These are phyloP conservation scores for Diutina scorzettiae DNA, from an alignment of 1,139 yeast species.

Conservation along the genomic window DNA sequence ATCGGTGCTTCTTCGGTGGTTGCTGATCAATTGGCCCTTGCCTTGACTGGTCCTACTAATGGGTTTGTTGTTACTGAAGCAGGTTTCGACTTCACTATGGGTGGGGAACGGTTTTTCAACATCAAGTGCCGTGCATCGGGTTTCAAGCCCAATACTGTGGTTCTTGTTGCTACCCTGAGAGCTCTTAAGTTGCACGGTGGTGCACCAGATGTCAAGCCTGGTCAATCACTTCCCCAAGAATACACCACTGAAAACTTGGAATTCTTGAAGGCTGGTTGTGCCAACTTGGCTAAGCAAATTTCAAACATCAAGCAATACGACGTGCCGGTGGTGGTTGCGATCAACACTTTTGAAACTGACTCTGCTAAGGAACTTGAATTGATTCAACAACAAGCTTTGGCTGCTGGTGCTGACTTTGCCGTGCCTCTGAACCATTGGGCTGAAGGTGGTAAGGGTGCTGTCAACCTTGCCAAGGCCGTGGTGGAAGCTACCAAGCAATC, in stretches of 20 bases:
- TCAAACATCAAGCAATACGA: constrained; percentile 78
- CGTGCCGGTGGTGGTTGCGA: constrained; percentile 91
- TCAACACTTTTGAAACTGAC: constrained; percentile 84
- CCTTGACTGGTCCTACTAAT: constrained; percentile 63
- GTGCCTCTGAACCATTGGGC: constrained; percentile 97
- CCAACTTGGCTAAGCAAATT: constrained; percentile 87
- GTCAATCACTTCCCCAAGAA: constrained; percentile 78
- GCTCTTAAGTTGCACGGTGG: constrained; percentile 98
- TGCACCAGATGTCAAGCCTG: constrained; percentile 96
- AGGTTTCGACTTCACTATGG: constrained; percentile 98
- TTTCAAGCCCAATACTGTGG: constrained; percentile 80
- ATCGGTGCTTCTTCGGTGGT: constrained; percentile 93
- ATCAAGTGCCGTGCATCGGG: constrained; percentile 95
- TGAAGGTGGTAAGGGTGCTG: constrained; percentile 94
- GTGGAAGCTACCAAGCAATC: constrained; percentile 58
- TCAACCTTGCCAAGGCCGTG: constrained; percentile 77
- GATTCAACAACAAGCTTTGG: constrained; percentile 70
- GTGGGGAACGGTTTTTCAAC: constrained; percentile 95
- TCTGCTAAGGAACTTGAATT: constrained; percentile 73
- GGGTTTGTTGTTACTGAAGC: constrained; percentile 97
- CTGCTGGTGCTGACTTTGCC: constrained; percentile 94
- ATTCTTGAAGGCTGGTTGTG: constrained; percentile 71
- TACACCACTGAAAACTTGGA: constrained; percentile 82
- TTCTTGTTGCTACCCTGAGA: constrained; percentile 93
- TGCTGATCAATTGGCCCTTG: constrained; percentile 92